These are phyloP conservation scores for Alternaria triticina DNA, from an alignment of 2,329 filamentous ascomycete genomes.

Conservation along the genomic window DNA sequence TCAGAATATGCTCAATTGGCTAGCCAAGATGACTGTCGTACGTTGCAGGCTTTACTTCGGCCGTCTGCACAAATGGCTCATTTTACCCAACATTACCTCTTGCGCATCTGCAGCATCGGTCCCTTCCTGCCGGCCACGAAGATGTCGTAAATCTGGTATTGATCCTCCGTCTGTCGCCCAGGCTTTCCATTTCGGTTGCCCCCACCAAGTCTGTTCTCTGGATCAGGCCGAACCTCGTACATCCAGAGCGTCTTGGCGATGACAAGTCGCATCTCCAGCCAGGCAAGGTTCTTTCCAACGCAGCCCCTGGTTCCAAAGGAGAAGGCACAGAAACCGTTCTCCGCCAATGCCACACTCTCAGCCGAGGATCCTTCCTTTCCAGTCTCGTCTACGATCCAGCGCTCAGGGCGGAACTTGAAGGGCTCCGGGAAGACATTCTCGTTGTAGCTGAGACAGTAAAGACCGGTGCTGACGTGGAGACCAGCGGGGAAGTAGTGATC, in stretches of 20 bases:
- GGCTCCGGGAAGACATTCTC: constrained; percentile 23
- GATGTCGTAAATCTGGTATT: constrained; percentile 37
- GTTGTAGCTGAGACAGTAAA: constrained; percentile 26
- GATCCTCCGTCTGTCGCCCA: constrained; percentile 24
- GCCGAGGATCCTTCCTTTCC: constrained; percentile 13
- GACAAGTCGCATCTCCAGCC: constrained; percentile 34
- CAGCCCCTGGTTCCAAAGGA: constrained; percentile 35
- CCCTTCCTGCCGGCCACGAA: constrained; percentile 42
- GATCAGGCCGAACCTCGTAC: constrained; percentile 29
- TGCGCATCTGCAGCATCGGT: constrained; percentile 36
- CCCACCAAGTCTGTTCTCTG: constrained; percentile 29
- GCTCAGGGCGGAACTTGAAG: constrained; percentile 33
- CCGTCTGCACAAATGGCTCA: neutral
- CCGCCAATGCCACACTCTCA: constrained; percentile 20
- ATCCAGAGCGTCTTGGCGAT: constrained; percentile 32
- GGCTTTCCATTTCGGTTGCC: constrained; percentile 20
- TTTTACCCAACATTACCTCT: constrained; percentile 1
- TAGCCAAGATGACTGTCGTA: neutral
- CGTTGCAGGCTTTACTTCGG: neutral
- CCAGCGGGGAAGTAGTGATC: constrained; percentile 28
- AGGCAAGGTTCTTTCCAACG: constrained; percentile 41
- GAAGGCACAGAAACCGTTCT: constrained; percentile 32
- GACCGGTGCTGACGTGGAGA: constrained; percentile 15
- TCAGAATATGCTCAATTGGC: neutral
- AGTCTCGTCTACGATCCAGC: constrained; percentile 31